Evolutionary conservation across 495 filamentous ascomycete species (phyloP), one percentile per base, ranked within the genome.

Genomic region (Paragyromitra xinjiangensis): DNA sequence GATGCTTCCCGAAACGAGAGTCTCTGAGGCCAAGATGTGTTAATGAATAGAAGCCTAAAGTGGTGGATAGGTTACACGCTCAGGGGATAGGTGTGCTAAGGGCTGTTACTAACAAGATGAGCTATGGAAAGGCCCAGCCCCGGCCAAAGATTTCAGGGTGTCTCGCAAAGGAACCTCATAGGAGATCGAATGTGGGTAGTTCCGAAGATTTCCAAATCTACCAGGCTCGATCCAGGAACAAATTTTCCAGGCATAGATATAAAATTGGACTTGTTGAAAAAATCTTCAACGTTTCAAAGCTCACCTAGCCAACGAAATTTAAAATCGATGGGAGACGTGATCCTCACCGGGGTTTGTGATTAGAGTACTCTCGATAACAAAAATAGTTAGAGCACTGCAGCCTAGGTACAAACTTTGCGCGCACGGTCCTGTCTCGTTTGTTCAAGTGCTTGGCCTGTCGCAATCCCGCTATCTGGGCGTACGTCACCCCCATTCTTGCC

Each of bases 341-440:
- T 76, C 73, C 71, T 56, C 73, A 48, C 73, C 29, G n/a, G 73
- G 73, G 48, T 76, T 64, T 56, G 12, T 37, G 40, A 68, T 59
- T 59, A 74, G 56, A 69, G 37, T 16, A 22, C 34, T 63, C 6
- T 22, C 6, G 34, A 29, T 37, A 12, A 58, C 19, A 37, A 59
- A 24, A 34, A 58, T 12, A 59, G 34, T 29, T 53, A 22, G 55
- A 26, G 8, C 4, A 12, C 29, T 37, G 55, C 12, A 42, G 16
- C 55, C 22, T 34, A 58, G 29, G 29, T 34, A 34, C 9, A 48
- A 24, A 24, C 55, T 67, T 22, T 34, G 56, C 19, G 58, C 14
- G 45, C 73, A 58, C 61, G 39, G 59, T 50, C 61, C 59, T 72
- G 50, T 59, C 59, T 66, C 56, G 19, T 45, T 42, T 62, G n/a